These are phyloP conservation scores for Suhomyces ambrosiae DNA, from an alignment of 1,139 yeast species.

Conservation along the genomic window DNA sequence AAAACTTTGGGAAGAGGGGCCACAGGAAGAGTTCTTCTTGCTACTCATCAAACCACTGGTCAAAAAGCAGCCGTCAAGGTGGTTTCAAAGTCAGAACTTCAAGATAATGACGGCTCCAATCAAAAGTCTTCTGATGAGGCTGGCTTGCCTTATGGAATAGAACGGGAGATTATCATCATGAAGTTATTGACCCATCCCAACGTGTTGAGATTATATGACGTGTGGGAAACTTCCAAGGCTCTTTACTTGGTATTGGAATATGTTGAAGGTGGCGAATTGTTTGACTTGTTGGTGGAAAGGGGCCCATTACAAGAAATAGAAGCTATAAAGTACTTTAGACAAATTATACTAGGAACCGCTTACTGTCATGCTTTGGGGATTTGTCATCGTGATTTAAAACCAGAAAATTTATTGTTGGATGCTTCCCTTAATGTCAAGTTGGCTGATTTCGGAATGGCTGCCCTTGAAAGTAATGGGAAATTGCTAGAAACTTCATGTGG, in stretches of 20 bases:
- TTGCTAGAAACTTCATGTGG: constrained; percentile 80
- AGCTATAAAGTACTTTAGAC: constrained; percentile 75
- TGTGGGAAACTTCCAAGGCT: constrained; percentile 81
- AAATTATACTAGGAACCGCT: constrained; percentile 76
- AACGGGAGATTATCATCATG: constrained; percentile 82
- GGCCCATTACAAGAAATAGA: constrained; percentile 78
- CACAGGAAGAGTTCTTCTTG: constrained; percentile 75
- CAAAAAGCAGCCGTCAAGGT: constrained; percentile 82
- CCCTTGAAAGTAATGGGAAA: constrained; percentile 71
- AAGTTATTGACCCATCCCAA: constrained; percentile 75
- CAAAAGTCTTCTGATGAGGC: constrained; percentile 43
- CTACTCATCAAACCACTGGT: constrained; percentile 68
- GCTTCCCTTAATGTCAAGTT: constrained; percentile 68
- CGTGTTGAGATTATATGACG: constrained; percentile 74
- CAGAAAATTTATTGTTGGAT: constrained; percentile 73
- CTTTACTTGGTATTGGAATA: constrained; percentile 74
- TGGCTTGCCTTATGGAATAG: constrained; percentile 78
- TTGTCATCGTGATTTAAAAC: constrained; percentile 80
- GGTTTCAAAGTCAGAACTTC: constrained; percentile 63
- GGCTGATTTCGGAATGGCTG: constrained; percentile 91
- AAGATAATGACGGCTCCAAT: constrained; percentile 38
- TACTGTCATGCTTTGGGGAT: constrained; percentile 81
- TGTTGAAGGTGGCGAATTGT: constrained; percentile 82
- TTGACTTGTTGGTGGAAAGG: constrained; percentile 73
- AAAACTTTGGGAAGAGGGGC: constrained; percentile 82